Evolutionary conservation across 108 stramenopile species (phyloP).

Genomic region (Mediolabrus comicus): DNA sequence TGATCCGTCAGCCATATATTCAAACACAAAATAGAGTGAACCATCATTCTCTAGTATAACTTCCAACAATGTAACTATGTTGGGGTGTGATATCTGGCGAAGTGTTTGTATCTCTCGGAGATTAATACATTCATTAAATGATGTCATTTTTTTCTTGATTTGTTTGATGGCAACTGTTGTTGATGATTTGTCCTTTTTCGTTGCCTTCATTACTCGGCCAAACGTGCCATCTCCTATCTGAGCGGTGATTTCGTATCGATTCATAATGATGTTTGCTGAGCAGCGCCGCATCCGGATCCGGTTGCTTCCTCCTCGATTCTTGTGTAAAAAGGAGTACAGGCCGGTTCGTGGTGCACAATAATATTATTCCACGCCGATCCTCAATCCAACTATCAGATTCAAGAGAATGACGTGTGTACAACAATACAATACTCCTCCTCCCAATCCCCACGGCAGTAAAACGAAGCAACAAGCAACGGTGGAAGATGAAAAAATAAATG

Average conservation of each 20-base stretch:
- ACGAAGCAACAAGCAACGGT: too few relatives aligned
- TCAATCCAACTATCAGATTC: too few relatives aligned
- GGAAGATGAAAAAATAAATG: too few relatives aligned
- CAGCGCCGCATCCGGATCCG: neutral
- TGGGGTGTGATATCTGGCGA: conserved; percentile 47
- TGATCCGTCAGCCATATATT: conserved; percentile 93
- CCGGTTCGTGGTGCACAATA: too few relatives aligned
- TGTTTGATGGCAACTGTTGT: conserved; percentile 78
- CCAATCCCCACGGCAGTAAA: too few relatives aligned
- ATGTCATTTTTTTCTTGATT: conserved; percentile 60
- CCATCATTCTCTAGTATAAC: conserved; percentile 90
- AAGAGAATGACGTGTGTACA: too few relatives aligned
- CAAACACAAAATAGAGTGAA: conserved; percentile 92
- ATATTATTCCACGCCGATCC: too few relatives aligned
- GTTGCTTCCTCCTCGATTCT: neutral
- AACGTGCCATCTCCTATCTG: conserved; percentile 95
- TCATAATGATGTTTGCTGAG: conserved; percentile 48
- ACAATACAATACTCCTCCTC: too few relatives aligned
- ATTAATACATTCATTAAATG: conserved; percentile 87
- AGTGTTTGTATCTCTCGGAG: conserved; percentile 89
- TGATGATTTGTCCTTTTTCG: conserved; percentile 62
- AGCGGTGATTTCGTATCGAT: conserved; percentile 86
- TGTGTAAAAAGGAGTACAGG: too few relatives aligned
- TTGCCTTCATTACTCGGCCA: conserved; percentile 88
- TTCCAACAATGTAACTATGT: conserved; percentile 87